These are phyloP conservation scores for Dryadomyces quercus-mongolicae DNA, from an alignment of 2,329 filamentous ascomycete species.

Conservation along the genomic window DNA sequence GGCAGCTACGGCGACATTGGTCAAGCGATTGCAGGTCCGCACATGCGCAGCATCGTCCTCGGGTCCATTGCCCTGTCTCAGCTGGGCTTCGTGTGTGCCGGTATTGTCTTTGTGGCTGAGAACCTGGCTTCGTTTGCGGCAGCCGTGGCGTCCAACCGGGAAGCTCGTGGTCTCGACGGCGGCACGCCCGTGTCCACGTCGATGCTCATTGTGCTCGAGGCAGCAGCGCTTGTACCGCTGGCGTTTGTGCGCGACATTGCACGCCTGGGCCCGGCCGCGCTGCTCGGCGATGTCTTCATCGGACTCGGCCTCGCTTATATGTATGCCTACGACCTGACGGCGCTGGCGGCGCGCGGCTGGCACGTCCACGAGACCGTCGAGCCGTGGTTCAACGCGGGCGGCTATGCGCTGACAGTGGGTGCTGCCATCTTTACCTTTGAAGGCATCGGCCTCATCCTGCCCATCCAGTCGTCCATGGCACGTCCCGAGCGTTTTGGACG, in stretches of 20 bases:
- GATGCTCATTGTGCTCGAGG: slow-evolving; percentile 52
- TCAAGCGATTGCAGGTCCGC: slow-evolving; percentile 48
- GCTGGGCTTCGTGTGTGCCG: slow-evolving; percentile 66
- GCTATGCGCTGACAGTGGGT: slow-evolving; percentile 60
- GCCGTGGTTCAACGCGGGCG: slow-evolving; percentile 52
- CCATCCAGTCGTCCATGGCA: slow-evolving; percentile 66
- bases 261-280: slow-evolving; percentile 56
- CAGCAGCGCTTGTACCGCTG: slow-evolving; percentile 52
- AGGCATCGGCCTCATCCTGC: slow-evolving; percentile 64
- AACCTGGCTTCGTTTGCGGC: slow-evolving; percentile 57
- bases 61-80: slow-evolving; percentile 62
- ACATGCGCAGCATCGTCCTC: slow-evolving; percentile 54
- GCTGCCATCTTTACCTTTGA: slow-evolving; percentile 70
- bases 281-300: slow-evolving; percentile 62
- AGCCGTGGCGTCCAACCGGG: slow-evolving; percentile 34
- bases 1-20: slow-evolving; percentile 68
- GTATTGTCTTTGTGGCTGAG: slow-evolving; percentile 66
- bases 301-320: slow-evolving; percentile 60
- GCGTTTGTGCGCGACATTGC: slow-evolving; percentile 63
- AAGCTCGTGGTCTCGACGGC: neutral
- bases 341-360: slow-evolving; percentile 38
- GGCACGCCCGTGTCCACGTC: slow-evolving; percentile 25
- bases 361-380: slow-evolving; percentile 45
- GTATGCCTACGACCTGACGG: slow-evolving; percentile 55
- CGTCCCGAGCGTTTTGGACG: slow-evolving; percentile 54